Evolutionary conservation across 2,329 filamentous ascomycete genomes (phyloP), one percentile per base, ranked within the genome.

Genomic region (Botryotinia calthae): DNA sequence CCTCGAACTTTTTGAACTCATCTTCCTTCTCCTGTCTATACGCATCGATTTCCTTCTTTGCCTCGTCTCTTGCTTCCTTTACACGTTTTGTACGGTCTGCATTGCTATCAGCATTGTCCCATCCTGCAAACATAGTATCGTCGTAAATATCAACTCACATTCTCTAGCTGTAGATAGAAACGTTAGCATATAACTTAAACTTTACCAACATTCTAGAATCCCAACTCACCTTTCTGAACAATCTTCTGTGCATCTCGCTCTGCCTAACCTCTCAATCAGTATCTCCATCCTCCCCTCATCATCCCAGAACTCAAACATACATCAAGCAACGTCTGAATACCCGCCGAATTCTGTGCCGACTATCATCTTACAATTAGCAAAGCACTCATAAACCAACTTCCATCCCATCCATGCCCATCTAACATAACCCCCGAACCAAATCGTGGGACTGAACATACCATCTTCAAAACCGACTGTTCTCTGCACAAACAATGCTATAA

Each of bases 221-320:
- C 31, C 56, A 54, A 82, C 85, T 74, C 83, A 97, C 95, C 93
- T 89, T 96, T 94, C 84, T 98, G 95, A 73, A 99, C 95, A 83
- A 99, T 99, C 89, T 98, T 98, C 85, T 97, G 95, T 75, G 96
- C 96, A 84, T 98, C 95, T 84, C 94, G 92, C 89, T 99, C 96
- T 80, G 96, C 95, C 95, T 98, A 76, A 71, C 37, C 44, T 70
- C 65, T 66, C 51, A 48, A 70, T 72, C 51, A 71, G 59, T 64
- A 73, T 59, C 44, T 44, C 31, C 40, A 56, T 22, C 44, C 34
- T 8, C 51, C 34, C 44, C 44, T 37, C 44, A 64, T 37, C 20
- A 68, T n/a, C 22, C 34, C 8, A 58, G 44, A 37, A 51, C 48
- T 28, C 48, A 65, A 44, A 79, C 92, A 81, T 92, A 99, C 96